These are phyloP conservation scores for Leishmania martiniquensis DNA, from an alignment of 208 protist species.

Conservation along the genomic window DNA sequence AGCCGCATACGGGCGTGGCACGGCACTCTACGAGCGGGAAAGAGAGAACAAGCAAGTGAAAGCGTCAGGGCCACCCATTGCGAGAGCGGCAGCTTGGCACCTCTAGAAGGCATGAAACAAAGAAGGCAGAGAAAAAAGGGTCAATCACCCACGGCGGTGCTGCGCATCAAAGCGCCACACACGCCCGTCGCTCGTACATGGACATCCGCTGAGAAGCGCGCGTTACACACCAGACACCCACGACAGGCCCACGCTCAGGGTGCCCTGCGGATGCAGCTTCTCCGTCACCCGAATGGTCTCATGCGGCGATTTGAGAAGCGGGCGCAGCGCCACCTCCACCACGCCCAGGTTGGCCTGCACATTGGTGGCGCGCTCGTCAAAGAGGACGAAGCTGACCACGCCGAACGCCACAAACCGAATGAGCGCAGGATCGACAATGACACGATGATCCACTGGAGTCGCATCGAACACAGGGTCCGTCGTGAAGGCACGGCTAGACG, in stretches of 20 bases:
- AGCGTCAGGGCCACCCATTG: too few relatives aligned
- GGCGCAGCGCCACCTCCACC: constrained; percentile 68
- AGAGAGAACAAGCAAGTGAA: too few relatives aligned
- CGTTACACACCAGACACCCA: constrained; percentile 57
- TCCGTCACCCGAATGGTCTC: constrained; percentile 58
- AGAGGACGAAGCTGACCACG: constrained; percentile 78
- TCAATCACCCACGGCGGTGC: too few relatives aligned
- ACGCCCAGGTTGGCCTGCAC: constrained; percentile 70
- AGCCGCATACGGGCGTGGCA: background rate
- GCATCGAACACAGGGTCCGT: constrained; percentile 68
- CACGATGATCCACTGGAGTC: constrained; percentile 74
- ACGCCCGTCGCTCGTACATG: background rate
- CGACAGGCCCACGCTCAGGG: constrained; percentile 69
- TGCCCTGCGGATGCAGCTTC: constrained; percentile 72
- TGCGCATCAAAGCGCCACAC: background rate
- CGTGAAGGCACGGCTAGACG: constrained; percentile 43
- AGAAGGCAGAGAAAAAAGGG: too few relatives aligned
- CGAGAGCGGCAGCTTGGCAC: too few relatives aligned
- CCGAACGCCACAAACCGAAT: constrained; percentile 68
- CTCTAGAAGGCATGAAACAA: too few relatives aligned
- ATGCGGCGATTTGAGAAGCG: constrained; percentile 65
- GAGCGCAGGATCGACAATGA: constrained; percentile 68
- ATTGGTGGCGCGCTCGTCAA: constrained; percentile 73
- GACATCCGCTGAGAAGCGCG: too few relatives aligned
- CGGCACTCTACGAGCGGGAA: background rate